Conservation (phyloP, 768 basidiomycete genomes). For the Mycena venus region DNA sequence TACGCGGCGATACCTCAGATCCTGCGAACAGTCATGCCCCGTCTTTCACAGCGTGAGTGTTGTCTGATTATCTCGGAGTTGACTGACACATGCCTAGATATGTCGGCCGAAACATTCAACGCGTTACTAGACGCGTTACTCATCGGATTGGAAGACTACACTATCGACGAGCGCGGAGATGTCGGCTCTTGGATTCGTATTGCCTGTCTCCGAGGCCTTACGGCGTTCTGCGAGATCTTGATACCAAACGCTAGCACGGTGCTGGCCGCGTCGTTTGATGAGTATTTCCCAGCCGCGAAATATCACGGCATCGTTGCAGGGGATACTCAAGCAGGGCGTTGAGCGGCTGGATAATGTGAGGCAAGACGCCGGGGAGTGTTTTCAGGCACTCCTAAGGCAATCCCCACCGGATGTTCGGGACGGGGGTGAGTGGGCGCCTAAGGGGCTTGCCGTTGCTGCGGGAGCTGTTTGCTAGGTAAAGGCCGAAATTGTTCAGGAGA, state of each 20-base stretch:
- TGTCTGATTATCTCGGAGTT: not conserved
- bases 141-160: constrained; percentile 90
- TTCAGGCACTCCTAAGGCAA: constrained; percentile 64
- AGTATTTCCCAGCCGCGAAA: constrained; percentile 70
- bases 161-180: constrained; percentile 94
- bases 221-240: constrained; percentile 64
- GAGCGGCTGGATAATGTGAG: constrained; percentile 94
- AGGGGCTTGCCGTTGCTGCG: constrained; percentile 60
- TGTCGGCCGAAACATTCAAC: constrained; percentile 60
- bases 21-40: constrained; percentile 57
- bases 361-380: constrained; percentile 78
- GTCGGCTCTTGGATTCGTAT: constrained; percentile 96
- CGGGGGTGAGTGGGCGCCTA: constrained; percentile 65
- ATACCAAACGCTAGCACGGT: constrained; percentile 54
- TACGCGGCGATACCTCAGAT: constrained; percentile 64
- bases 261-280: constrained; percentile 63
- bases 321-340: constrained; percentile 88
- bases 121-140: constrained; percentile 69
- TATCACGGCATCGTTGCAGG: constrained; percentile 72
- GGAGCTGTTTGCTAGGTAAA: constrained; percentile 68
- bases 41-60: constrained; percentile 60
- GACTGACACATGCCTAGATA: constrained; percentile 51
- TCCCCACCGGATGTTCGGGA: constrained; percentile 57
- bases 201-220: constrained; percentile 78
- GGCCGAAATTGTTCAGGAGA: constrained; percentile 10